Evolutionary conservation across 768 basidiomycete species (phyloP), one percentile per base, ranked within the genome.

Genomic region (Termitomyces sp.): DNA sequence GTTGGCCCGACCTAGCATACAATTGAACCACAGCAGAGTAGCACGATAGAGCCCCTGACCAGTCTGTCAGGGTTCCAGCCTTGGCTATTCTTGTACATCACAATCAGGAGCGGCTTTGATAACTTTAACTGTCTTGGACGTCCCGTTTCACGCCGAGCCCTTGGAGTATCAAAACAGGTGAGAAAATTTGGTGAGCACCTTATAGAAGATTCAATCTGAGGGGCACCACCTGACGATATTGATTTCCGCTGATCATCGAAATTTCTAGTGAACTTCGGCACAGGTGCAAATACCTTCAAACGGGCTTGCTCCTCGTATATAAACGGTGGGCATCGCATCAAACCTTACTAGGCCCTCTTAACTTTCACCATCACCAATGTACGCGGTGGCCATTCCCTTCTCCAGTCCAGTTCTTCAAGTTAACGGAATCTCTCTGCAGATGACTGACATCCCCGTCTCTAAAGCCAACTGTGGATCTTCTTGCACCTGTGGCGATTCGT

Each of bases 401-500:
- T 30, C 44, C 22, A 14, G 13, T 45, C 6, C 14, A 16, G 24
- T 8, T 46, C 56, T 9, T 46, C 18, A 16, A 20, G 14, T 13
- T 28, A 3, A 46, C 14, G 22, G 13, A 40, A n/a, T 5, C 13
- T 22, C 18, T 42, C 13, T 18, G 24, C 53, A 61, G 60, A 51
- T 54, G 47, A 45, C 18, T 42, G 33, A 54, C n/a, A 38, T 57
- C 36, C 58, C 50, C 50, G 55, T 50, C 14, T 52, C 46, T 43
- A 33, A 58, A 16, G 38, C 36, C 60, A 35, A 6, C 43, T 63
- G 55, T 48, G 63, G 62, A 43, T 53, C 33, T 24, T 13, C 14
- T 35, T 63, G 63, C 58, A 51, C 26, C 53, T 63, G 60, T 46
- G 55, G 63, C 24, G 57, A 42, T 12, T 38, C 36, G 60, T 63